phyloP scores from a whole-genome alignment of 1,284 basidiomycete genomes.

The Cryptococcus floricola region DNA sequence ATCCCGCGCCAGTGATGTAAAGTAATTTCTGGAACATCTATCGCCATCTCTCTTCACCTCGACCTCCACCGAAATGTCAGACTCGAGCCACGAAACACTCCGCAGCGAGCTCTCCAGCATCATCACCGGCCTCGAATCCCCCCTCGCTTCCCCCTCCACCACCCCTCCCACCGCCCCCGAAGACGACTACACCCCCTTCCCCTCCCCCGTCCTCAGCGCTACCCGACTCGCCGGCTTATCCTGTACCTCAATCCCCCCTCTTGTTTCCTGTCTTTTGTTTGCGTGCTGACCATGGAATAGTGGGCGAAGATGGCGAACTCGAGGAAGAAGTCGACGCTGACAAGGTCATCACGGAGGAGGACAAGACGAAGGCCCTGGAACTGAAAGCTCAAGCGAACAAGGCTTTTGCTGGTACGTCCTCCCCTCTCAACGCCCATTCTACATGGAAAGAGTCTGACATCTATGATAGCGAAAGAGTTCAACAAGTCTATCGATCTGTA shows the following conservation, averaged over 20 bases:
- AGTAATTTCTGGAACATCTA: no score
- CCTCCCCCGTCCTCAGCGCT: constrained; percentile 34
- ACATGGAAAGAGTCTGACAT: background rate
- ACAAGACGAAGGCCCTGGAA: constrained; percentile 62
- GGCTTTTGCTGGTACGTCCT: constrained; percentile 65
- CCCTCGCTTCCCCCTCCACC: constrained; percentile 11
- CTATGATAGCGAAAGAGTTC: constrained; percentile 57
- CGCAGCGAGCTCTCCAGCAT: constrained; percentile 13
- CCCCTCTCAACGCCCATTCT: background rate
- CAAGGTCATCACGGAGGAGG: constrained; percentile 60
- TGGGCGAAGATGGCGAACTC: constrained; percentile 44
- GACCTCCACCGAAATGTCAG: no score
- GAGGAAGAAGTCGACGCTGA: constrained; percentile 43
- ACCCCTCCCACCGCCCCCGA: constrained; percentile 2
- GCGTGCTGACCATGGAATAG: constrained; percentile 16
- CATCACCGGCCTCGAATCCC: constrained; percentile 34
- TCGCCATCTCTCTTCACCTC: no score
- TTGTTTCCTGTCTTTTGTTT: background rate
- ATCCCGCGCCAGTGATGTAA: no score
- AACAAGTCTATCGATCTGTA: constrained; percentile 66
- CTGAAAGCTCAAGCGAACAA: constrained; percentile 82
- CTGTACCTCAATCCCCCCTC: constrained; percentile 21
- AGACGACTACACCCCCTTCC: constrained; percentile 46
- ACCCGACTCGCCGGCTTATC: constrained; percentile 39
- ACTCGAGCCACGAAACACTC: background rate